phyloP scores from a whole-genome alignment of 208 protist species.

The Leishmania aethiopica region DNA sequence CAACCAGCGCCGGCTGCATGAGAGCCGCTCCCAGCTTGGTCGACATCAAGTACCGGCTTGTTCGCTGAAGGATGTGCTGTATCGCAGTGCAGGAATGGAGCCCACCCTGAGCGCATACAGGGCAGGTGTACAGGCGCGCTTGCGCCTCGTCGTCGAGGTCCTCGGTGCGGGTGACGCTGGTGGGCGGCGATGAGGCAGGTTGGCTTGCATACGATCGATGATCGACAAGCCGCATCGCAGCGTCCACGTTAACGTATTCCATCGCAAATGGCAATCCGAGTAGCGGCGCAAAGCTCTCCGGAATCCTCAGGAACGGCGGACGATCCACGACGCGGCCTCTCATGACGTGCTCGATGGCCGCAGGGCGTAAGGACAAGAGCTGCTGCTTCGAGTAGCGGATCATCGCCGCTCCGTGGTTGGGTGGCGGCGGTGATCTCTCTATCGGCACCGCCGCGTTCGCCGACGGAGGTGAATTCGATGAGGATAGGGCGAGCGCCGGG shows the following conservation, averaged over 20 bases:
- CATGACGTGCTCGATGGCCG: conserved; percentile 32
- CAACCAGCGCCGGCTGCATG: conserved; percentile 70
- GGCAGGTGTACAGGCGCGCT: conserved; percentile 31
- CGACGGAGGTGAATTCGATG: not conserved
- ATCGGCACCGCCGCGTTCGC: not conserved
- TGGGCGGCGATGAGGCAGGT: not conserved
- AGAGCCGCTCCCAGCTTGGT: conserved; percentile 52
- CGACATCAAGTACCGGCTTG: conserved; percentile 36
- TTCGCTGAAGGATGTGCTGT: conserved; percentile 31
- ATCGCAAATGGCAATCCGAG: conserved; percentile 41
- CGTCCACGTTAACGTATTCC: conserved; percentile 61
- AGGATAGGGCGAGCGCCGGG: not conserved
- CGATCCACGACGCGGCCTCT: conserved; percentile 39
- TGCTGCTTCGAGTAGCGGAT: conserved; percentile 44
- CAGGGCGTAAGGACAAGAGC: conserved; percentile 32
- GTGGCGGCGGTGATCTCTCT: not conserved
- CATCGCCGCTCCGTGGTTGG: not conserved
- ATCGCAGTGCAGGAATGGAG: conserved; percentile 45
- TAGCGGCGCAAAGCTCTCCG: conserved; percentile 40
- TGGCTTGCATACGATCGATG: conserved; percentile 6
- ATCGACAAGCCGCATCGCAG: conserved; percentile 38
- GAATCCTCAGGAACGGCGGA: conserved; percentile 52
- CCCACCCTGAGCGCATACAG: conserved; percentile 38
- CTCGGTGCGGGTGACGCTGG: not conserved
- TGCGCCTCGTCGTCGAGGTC: conserved; percentile 5